Conservation (phyloP, 192 early-diverging fungal genomes). For the Fimicolochytrium jonesii region DNA sequence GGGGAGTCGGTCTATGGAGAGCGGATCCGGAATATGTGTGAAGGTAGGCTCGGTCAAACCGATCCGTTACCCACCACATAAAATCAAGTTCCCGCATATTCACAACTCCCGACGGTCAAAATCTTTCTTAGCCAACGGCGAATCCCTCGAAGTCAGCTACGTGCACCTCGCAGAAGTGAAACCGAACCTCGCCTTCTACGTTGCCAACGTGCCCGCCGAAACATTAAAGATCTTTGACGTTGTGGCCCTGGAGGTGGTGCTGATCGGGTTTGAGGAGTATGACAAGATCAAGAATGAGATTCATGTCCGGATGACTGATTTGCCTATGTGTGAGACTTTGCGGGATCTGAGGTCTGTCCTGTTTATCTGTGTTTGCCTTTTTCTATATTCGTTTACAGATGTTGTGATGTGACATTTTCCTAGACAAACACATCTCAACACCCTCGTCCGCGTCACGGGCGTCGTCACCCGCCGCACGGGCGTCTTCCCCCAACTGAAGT, state of each 20-base stretch:
- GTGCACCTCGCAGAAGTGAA: conserved; percentile 74
- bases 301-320: conserved; percentile 87
- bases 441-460: conserved; percentile 83
- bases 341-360: conserved; percentile 78
- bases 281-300: conserved; percentile 87
- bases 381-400: no score
- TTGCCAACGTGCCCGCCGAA: conserved; percentile 83
- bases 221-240: conserved; percentile 89
- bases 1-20: conserved; percentile 92
- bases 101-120: not conserved
- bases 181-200: conserved; percentile 81
- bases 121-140: conserved; percentile 57
- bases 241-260: conserved; percentile 86
- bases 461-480: conserved; percentile 90
- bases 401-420: no score
- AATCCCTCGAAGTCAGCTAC: conserved; percentile 85
- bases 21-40: conserved; percentile 82
- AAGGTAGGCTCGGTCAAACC: conserved; percentile 29
- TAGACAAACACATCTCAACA: conserved; percentile 87
- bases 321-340: conserved; percentile 78
- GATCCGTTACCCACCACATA: not conserved
- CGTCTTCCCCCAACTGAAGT: conserved; percentile 96
- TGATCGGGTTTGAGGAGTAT: conserved; percentile 86
- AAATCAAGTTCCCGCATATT: not conserved
- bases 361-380: no score